Conservation (phyloP, 176 grass and related monocot genomes). For the Aegilops speltoides region DNA sequence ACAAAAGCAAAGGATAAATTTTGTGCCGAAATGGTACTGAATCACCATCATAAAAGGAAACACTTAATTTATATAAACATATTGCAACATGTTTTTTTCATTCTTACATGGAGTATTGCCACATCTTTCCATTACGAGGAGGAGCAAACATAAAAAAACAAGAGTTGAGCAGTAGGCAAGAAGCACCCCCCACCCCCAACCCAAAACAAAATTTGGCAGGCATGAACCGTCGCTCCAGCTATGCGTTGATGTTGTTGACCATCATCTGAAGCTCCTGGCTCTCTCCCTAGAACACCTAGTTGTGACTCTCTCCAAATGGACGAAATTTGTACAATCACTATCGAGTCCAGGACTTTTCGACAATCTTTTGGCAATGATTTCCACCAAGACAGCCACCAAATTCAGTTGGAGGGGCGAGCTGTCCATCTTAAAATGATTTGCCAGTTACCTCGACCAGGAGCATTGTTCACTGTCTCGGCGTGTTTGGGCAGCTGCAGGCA, state of each 20-base stretch:
- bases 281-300: neutral
- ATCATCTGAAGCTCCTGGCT: neutral
- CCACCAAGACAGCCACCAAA: neutral
- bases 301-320: neutral
- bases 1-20: constrained; percentile 20
- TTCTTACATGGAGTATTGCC: neutral
- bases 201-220: neutral
- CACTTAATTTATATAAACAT: neutral
- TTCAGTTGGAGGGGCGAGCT: neutral
- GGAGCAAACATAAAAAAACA: neutral
- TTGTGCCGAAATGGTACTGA: neutral
- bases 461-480: neutral
- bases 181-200: neutral
- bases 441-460: neutral
- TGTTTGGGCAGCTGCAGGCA: neutral
- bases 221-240: neutral
- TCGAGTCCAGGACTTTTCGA: neutral
- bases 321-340: neutral
- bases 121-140: neutral
- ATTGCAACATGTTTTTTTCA: neutral
- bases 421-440: neutral
- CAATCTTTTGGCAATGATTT: neutral
- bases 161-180: neutral
- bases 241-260: neutral
- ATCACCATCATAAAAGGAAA: neutral